phyloP scores from a whole-genome alignment of 2,329 filamentous ascomycete genomes.

The Salinomyces thailandicus region DNA sequence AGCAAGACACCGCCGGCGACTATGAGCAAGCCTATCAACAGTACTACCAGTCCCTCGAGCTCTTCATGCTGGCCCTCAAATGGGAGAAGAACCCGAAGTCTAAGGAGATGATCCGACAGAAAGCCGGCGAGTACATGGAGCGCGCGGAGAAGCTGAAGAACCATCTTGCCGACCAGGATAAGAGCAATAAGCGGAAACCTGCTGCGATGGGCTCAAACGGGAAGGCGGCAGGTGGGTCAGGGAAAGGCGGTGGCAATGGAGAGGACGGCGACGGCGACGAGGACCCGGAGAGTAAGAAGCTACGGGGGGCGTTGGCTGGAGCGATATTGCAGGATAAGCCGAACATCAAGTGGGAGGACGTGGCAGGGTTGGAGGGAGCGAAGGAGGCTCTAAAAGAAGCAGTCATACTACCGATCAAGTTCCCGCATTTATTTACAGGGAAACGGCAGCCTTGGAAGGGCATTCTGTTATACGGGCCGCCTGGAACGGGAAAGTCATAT shows the following conservation, averaged over 20 bases:
- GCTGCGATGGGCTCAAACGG: constrained; percentile 64
- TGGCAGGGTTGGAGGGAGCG: constrained; percentile 83
- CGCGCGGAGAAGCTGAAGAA: constrained; percentile 95
- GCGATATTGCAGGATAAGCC: constrained; percentile 92
- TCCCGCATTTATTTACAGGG: constrained; percentile 89
- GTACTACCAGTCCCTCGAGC: constrained; percentile 91
- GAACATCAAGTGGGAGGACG: constrained; percentile 96
- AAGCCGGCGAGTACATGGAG: constrained; percentile 96
- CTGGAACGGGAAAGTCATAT: constrained; percentile 95
- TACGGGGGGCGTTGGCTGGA: constrained; percentile 78
- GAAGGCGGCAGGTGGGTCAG: constrained; percentile 51
- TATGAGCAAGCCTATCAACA: constrained; percentile 95
- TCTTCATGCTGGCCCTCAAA: constrained; percentile 98
- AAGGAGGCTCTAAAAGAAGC: constrained; percentile 98
- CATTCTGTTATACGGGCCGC: constrained; percentile 89
- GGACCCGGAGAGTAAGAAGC: constrained; percentile 91
- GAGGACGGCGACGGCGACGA: constrained; percentile 54
- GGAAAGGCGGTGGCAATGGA: constrained; percentile 45
- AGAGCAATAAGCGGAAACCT: constrained; percentile 56
- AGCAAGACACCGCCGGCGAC: constrained; percentile 86
- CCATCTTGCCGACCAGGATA: constrained; percentile 66
- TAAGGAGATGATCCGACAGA: constrained; percentile 93
- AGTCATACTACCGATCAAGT: constrained; percentile 95
- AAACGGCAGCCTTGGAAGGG: constrained; percentile 98
- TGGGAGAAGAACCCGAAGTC: constrained; percentile 98